Evolutionary conservation across 2,329 filamentous ascomycete species (phyloP), one percentile per base, ranked within the genome.

Genomic region (Epichloe baconii): DNA sequence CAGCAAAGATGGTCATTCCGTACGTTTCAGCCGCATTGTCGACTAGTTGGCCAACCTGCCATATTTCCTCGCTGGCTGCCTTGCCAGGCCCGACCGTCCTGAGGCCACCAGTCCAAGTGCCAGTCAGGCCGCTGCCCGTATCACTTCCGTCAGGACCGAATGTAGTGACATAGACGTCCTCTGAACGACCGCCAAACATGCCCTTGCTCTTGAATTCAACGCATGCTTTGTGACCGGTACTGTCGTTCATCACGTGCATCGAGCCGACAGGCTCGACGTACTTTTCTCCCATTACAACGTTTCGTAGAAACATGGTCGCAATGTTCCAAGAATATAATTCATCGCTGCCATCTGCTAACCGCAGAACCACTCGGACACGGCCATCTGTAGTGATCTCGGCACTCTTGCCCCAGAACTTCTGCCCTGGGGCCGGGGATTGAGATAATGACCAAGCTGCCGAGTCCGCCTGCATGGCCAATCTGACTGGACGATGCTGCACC

Each of bases 341-440:
- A 50, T 88, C 86, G 1, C 73, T 78, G 2, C 78, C 76, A 63
- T 93, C 78, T 0, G 74, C 58, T 47, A 83, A 64, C 26, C 77
- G 83, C 31, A 98, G 71, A 40, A 83, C 80, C 40, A 96, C 75
- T 47, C 90, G 80, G 3, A 88, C 83, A 26, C 88, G 85, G 2
- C 93, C 93, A 50, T 96, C 91, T 0, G 89, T 97, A 54, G 87
- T 93, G 55, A 98, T 81, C 67, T 98, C 93, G 3, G 88, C 88
- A 50, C 85, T 91, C 72, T 97, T 97, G 51, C 93, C 93, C 93
- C 93, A 97, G 71, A 98, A 98, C 64, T 97, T 97, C 64, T 98
- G 91, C 21, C 85, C 85, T 0, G 93, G 93, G 52, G 86, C 83
- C 0, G 93, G 88, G 4, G 85, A 87, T 64, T 97, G 93, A 1